A percentile compares a stretch with the other conserved stretches of the same genome.
These are phyloP conservation scores for Gautieria morchelliformis DNA, from an alignment of 768 basidiomycete species.

Conservation along the genomic window DNA sequence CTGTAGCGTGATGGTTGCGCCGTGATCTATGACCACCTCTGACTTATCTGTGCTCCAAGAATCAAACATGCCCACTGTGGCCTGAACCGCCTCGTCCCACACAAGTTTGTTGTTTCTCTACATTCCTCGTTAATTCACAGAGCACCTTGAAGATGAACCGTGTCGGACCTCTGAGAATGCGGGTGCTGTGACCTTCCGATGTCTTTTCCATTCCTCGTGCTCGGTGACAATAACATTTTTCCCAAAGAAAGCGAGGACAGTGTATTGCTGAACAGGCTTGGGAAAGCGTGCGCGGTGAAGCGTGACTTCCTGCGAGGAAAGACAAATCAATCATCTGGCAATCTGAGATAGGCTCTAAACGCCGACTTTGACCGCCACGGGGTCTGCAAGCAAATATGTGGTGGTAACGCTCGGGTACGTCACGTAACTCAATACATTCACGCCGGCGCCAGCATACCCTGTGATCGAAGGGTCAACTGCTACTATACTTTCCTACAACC, in stretches of 20 bases:
- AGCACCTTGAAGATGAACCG: background rate
- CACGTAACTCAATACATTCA: background rate
- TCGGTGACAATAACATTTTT: slow-evolving; percentile 57
- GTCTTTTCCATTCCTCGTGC: slow-evolving; percentile 56
- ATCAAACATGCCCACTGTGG: slow-evolving; percentile 33
- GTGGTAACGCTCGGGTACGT: background rate
- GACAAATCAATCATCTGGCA: background rate
- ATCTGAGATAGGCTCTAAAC: background rate
- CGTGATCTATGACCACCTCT: slow-evolving; percentile 34
- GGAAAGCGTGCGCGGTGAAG: slow-evolving; percentile 42
- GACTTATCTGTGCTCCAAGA: slow-evolving; percentile 39
- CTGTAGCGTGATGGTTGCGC: slow-evolving; percentile 43
- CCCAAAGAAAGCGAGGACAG: slow-evolving; percentile 41
- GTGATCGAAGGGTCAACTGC: background rate
- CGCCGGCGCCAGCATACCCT: background rate
- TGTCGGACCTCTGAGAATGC: slow-evolving; percentile 48
- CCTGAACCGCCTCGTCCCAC: slow-evolving; percentile 36
- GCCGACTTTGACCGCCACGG: slow-evolving; percentile 5
- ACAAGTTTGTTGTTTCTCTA: slow-evolving; percentile 33
- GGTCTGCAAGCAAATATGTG: slow-evolving; percentile 2
- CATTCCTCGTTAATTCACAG: background rate
- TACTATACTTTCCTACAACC: background rate
- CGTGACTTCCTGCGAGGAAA: slow-evolving; percentile 36
- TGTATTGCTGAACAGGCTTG: slow-evolving; percentile 43
- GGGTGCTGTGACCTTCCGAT: slow-evolving; percentile 52